Conservation (phyloP, 2,329 filamentous ascomycete species). For the Chaetothyriales sp. region DNA sequence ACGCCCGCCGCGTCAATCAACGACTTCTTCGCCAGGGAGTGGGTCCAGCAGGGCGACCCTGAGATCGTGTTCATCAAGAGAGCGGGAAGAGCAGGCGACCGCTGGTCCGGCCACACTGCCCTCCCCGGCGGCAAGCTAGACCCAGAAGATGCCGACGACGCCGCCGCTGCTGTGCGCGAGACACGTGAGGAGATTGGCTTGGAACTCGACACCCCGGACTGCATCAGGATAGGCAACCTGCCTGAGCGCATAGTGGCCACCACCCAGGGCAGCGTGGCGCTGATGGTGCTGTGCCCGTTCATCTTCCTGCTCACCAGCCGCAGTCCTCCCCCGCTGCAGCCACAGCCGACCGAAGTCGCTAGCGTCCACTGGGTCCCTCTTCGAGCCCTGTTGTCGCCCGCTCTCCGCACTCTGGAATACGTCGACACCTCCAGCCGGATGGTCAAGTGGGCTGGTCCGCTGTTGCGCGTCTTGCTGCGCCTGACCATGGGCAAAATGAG, state of each 20-base stretch:
- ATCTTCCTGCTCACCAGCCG: constrained; percentile 48
- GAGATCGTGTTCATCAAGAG: constrained; percentile 60
- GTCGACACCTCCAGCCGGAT: constrained; percentile 50
- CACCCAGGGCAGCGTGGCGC: constrained; percentile 45
- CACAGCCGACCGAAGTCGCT: constrained; percentile 55
- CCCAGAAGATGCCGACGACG: constrained; percentile 47
- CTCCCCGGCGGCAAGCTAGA: constrained; percentile 54
- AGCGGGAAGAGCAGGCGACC: constrained; percentile 47
- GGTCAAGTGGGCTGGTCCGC: constrained; percentile 38
- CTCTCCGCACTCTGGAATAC: constrained; percentile 45
- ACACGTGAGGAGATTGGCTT: constrained; percentile 52
- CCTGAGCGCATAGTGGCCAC: constrained; percentile 52
- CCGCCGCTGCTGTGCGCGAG: constrained; percentile 48
- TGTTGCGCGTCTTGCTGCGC: constrained; percentile 40
- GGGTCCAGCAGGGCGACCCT: constrained; percentile 50
- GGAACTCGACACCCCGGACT: constrained; percentile 37
- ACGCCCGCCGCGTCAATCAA: constrained; percentile 25
- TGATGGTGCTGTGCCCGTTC: constrained; percentile 57
- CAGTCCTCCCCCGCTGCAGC: constrained; percentile 39
- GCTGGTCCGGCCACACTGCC: constrained; percentile 56
- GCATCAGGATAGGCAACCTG: constrained; percentile 43
- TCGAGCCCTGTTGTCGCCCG: constrained; percentile 43
- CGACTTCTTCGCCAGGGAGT: constrained; percentile 47
- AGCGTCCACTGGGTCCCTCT: constrained; percentile 56
- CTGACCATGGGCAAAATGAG: constrained; percentile 49